These are phyloP conservation scores for Cyclospora cayetanensis DNA, from an alignment of 169 alveolate species.

Conservation along the genomic window DNA sequence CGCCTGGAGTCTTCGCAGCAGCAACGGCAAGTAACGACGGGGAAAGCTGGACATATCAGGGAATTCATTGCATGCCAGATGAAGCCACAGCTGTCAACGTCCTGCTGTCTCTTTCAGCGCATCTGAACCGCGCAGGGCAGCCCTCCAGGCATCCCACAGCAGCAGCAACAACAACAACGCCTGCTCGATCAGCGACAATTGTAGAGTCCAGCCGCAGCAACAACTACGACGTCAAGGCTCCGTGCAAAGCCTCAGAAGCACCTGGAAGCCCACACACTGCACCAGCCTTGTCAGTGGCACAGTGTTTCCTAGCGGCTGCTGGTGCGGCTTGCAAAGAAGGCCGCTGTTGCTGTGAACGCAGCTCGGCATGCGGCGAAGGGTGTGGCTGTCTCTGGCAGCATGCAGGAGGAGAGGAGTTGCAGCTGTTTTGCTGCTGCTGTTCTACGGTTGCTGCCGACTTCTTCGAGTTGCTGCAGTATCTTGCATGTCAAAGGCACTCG, in stretches of 20 bases:
- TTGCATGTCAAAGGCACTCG: slow-evolving; percentile 3
- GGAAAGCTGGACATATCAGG: background rate
- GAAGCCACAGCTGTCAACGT: slow-evolving; percentile 8
- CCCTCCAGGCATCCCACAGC: background rate
- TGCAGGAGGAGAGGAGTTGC: background rate
- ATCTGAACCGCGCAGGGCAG: background rate
- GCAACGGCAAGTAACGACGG: background rate
- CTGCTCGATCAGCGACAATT: slow-evolving; percentile 37
- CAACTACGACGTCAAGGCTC: background rate
- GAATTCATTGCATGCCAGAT: background rate
- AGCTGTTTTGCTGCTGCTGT: slow-evolving; percentile 64
- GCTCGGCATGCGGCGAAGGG: background rate
- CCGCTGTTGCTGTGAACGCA: slow-evolving; percentile 53
- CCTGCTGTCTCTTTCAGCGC: slow-evolving; percentile 3
- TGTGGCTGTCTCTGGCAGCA: slow-evolving; percentile 26
- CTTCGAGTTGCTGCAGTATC: slow-evolving; percentile 50
- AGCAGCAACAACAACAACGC: background rate
- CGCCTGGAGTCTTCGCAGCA: background rate
- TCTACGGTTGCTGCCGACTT: background rate
- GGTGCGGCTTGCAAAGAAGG: slow-evolving; percentile 46
- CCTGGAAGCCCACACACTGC: no score
- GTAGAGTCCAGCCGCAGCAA: slow-evolving; percentile 20
- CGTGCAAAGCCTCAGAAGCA: background rate
- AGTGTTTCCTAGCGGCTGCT: slow-evolving; percentile 28
- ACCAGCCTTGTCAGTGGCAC: slow-evolving; percentile 15